These are phyloP conservation scores for Aspergillus versicolor DNA, from an alignment of 2,329 filamentous ascomycete genomes.

Conservation along the genomic window DNA sequence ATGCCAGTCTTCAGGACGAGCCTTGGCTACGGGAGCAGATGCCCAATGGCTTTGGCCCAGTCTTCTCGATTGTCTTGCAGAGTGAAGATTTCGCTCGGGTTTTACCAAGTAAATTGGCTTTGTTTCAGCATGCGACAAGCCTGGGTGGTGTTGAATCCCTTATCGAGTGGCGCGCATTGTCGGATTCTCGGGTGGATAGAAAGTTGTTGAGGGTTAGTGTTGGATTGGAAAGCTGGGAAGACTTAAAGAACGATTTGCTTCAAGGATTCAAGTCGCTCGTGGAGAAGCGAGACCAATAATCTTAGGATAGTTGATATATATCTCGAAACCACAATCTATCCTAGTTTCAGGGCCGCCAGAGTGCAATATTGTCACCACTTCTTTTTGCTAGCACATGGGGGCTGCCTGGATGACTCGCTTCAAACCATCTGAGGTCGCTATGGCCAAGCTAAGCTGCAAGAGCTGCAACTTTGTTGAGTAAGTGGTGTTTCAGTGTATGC, in stretches of 20 bases:
- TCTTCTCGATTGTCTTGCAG: slow-evolving; percentile 73
- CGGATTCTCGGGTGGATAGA: slow-evolving; percentile 69
- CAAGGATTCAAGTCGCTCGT: slow-evolving; percentile 55
- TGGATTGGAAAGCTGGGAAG: slow-evolving; percentile 81
- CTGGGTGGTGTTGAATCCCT: slow-evolving; percentile 90
- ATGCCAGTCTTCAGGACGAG: slow-evolving; percentile 76
- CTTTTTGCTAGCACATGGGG: too few relatives aligned
- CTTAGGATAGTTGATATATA: background rate
- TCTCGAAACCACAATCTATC: too few relatives aligned
- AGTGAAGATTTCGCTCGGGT: slow-evolving; percentile 59
- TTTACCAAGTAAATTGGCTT: slow-evolving; percentile 71
- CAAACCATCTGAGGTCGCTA: too few relatives aligned
- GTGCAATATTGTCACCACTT: too few relatives aligned
- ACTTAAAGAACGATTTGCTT: slow-evolving; percentile 73
- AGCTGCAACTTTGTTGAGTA: too few relatives aligned
- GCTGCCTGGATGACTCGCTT: too few relatives aligned
- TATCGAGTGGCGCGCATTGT: slow-evolving; percentile 94
- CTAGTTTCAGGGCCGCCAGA: too few relatives aligned
- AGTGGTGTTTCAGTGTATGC: too few relatives aligned
- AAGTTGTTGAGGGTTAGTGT: slow-evolving; percentile 76
- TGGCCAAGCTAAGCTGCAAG: too few relatives aligned
- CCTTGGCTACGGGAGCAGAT: slow-evolving; percentile 82
- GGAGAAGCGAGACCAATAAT: background rate
- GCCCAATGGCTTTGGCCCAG: slow-evolving; percentile 84
- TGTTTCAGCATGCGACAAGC: slow-evolving; percentile 95